These are phyloP conservation scores for Ambrosia trifida DNA, from an alignment of 129 eudicot species.

Conservation along the genomic window DNA sequence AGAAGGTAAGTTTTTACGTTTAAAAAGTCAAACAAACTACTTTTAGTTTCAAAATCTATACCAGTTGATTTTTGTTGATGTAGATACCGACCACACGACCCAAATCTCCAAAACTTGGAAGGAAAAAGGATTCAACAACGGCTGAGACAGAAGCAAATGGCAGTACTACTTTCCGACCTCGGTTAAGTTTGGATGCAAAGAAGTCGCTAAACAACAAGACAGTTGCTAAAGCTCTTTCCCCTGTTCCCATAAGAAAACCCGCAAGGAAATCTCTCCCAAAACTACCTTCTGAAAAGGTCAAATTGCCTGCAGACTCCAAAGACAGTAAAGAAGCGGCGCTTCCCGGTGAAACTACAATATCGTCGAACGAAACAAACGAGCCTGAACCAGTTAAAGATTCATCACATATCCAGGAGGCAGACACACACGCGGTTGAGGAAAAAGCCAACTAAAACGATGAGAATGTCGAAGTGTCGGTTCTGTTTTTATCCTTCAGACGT, in stretches of 20 bases:
- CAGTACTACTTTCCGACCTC: conserved; percentile 42
- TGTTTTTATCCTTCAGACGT: conserved; percentile 26
- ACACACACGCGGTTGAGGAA: conserved; percentile 34
- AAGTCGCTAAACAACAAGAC: conserved; percentile 38
- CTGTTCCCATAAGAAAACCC: conserved; percentile 58
- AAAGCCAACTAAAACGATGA: conserved; percentile 30
- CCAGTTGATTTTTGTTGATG: conserved; percentile 20
- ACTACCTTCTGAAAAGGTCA: conserved; percentile 77
- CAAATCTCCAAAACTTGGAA: conserved; percentile 84
- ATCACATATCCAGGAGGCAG: conserved; percentile 26
- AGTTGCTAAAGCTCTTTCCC: conserved; percentile 44
- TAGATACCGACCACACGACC: conserved; percentile 97
- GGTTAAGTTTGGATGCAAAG: conserved; percentile 79
- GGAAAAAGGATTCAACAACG: conserved; percentile 58
- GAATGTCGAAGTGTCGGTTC: conserved; percentile 28
- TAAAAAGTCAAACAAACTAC: conserved; percentile 17
- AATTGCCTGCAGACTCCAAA: conserved; percentile 39
- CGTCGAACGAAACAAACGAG: conserved; percentile 39
- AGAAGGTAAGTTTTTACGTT: conserved; percentile 60
- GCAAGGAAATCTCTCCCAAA: conserved; percentile 82
- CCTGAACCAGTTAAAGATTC: conserved; percentile 29
- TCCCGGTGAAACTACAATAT: conserved; percentile 20
- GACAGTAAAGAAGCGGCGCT: conserved; percentile 38
- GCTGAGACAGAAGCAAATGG: conserved; percentile 48
- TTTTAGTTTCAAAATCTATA: background rate